Base-by-base conservation (phyloP, 2,329 filamentous ascomycete species). In the Claviceps sorghi region DNA sequence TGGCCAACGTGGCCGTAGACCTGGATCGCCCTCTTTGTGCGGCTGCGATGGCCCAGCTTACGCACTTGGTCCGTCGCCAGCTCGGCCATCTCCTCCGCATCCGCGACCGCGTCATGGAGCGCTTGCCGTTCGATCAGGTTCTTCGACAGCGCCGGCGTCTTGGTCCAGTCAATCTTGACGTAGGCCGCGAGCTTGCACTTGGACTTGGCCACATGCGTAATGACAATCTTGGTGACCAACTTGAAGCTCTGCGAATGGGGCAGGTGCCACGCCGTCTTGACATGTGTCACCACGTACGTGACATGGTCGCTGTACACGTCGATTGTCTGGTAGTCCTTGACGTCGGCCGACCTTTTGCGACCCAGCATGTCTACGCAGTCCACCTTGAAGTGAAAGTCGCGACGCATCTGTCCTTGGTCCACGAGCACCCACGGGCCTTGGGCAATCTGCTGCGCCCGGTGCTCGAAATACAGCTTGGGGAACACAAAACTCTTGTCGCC, bases 401-500 rank as follows among this genome's bases (percentile, higher is more conserved):
- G 79, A 59, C 79, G 79, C 73, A 93, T 80, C 48, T 79, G 79
- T 1, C 81, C 82, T 42, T 83, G 76, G 53, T 90, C 86, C 3
- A 79, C 72, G 48, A 82, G 74, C 19, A 76, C 73, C 93, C 93
- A 98, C 0, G 91, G 88, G 0, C 87, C 86, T 67, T 96, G 90
- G 2, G 84, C 81, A 56, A 96, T 89, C 56, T 83, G 81, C 65
- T 83, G 79, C 15, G 86, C 88, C 60, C 83, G 78, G 50, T 86
- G 79, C 64, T 95, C 88, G 64, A 88, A 84, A 64, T 96, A 91
- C 32, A 97, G 74, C 61, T 91, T 82, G 60, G 93, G 88, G 69
- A 96, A 98, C 41, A 97, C 83, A 36, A 90, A 88, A 64, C 88
- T 95, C 69, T 91, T 95, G 67, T 98, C 93, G 40, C 93, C 93